These are phyloP conservation scores for Trichoderma virens DNA, from an alignment of 495 filamentous ascomycete species.

Conservation along the genomic window DNA sequence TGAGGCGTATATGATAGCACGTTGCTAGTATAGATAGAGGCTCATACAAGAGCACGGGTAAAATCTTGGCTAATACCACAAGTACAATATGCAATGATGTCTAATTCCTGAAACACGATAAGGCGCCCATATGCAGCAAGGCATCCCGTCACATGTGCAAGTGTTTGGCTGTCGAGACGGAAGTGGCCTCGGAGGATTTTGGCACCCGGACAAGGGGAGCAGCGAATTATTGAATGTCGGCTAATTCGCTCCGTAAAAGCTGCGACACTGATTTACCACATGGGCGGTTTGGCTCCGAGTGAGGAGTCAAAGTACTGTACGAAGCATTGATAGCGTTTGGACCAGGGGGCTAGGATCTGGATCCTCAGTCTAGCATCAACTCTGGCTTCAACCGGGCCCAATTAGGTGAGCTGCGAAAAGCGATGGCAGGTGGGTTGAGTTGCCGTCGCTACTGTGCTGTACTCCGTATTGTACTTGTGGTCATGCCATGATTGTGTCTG, in stretches of 20 bases:
- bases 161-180: background rate
- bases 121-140: background rate
- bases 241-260: background rate
- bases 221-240: background rate
- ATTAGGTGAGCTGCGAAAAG: no score
- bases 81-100: no score
- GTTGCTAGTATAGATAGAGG: background rate
- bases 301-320: no score
- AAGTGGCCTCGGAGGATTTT: background rate
- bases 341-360: background rate
- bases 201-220: background rate
- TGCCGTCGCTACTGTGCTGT: no score
- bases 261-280: background rate
- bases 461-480: no score
- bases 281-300: background rate
- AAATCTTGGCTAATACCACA: background rate
- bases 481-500: no score
- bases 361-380: no score
- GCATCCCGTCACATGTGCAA: background rate
- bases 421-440: no score
- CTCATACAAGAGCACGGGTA: background rate
- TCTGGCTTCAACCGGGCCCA: no score
- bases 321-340: background rate
- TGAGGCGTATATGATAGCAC: background rate
- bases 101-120: no score